Evolutionary conservation across 2,329 filamentous ascomycete species (phyloP), one percentile per base, ranked within the genome.

Genomic region (Cordyceps javanica): DNA sequence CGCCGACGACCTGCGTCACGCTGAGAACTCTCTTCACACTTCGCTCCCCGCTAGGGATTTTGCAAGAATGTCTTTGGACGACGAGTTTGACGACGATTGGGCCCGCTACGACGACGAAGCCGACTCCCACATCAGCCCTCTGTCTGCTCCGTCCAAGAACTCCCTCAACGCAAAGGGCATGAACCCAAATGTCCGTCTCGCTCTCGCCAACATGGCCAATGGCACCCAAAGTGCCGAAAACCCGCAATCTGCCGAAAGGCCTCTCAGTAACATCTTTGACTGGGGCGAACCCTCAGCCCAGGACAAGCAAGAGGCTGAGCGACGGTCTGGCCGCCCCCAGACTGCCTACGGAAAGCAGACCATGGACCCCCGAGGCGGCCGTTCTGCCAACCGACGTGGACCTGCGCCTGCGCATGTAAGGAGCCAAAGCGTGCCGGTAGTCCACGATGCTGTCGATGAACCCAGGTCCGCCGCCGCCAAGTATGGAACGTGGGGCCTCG

Each of bases 401-500:
- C 86, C 87, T n/a, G 82, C 79, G 59, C 83, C 82, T 14, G 80
- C 84, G 56, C 89, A 93, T 68, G 81, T 90, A 46, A 83, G 89
- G 61, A 93, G 89, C 68, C 89, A 92, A 69, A 93, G 89, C 69
- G 89, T 93, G 2, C 89, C 89, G 4, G 81, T 89, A 14, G 80
- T 84, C 3, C 86, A 86, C 34, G 89, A 91, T 65, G 72, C 64
- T 71, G 77, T 72, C 60, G 87, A 80, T 68, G 79, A 70, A 67
- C 71, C 70, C 66, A 88, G 74, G 70, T 77, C 70, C 66, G 60
- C 82, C n/a, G 81, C 73, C 2, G 75, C 80, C 55, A 92, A 91
- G 65, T 93, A 91, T 66, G 88, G 89, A 44, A 92, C 89, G 1
- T 93, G 89, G 89, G 89, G 88, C 2, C 74, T 91, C 42, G 85